A percentile compares a stretch with the other conserved stretches of the same genome.
Conservation (phyloP, 2,329 filamentous ascomycete species). For the Talaromyces sp. region DNA sequence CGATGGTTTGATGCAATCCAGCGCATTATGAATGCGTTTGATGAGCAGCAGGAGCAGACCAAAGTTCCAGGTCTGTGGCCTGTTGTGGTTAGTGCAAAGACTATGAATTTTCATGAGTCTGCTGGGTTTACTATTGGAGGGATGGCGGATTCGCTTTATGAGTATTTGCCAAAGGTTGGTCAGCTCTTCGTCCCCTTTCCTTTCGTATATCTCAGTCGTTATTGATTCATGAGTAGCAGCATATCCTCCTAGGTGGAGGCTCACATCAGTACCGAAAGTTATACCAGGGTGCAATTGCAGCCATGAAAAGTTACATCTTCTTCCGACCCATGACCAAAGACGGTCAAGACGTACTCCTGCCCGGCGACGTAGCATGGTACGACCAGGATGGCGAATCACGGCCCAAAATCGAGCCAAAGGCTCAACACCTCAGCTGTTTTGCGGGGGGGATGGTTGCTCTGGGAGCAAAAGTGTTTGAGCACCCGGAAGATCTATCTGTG, state of each 20-base stretch:
- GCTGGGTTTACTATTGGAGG: constrained; percentile 50
- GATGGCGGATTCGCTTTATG: constrained; percentile 54
- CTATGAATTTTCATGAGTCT: constrained; percentile 21
- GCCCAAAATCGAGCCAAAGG: constrained; percentile 35
- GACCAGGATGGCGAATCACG: constrained; percentile 10
- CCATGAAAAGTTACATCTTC: constrained; percentile 43
- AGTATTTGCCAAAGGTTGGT: constrained; percentile 59
- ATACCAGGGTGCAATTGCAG: constrained; percentile 50
- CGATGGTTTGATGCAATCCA: constrained; percentile 37
- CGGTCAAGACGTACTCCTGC: constrained; percentile 43
- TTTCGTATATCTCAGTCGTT: constrained; percentile 11
- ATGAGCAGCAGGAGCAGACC: constrained; percentile 30
- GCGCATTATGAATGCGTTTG: constrained; percentile 31
- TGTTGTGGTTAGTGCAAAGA: constrained; percentile 27
- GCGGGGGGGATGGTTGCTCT: constrained; percentile 53
- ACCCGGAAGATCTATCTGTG: constrained; percentile 45
- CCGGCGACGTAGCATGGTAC: constrained; percentile 29
- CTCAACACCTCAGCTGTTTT: constrained; percentile 52
- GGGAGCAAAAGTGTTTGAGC: constrained; percentile 49
- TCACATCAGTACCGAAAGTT: constrained; percentile 46
- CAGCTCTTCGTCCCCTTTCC: constrained; percentile 34
- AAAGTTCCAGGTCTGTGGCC: constrained; percentile 40
- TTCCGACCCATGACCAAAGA: constrained; percentile 48
- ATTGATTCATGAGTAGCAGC: constrained; percentile 25
- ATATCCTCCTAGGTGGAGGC: constrained; percentile 37